Conservation (phyloP, 495 filamentous ascomycete species). For the Hypoxylon intermedium region DNA sequence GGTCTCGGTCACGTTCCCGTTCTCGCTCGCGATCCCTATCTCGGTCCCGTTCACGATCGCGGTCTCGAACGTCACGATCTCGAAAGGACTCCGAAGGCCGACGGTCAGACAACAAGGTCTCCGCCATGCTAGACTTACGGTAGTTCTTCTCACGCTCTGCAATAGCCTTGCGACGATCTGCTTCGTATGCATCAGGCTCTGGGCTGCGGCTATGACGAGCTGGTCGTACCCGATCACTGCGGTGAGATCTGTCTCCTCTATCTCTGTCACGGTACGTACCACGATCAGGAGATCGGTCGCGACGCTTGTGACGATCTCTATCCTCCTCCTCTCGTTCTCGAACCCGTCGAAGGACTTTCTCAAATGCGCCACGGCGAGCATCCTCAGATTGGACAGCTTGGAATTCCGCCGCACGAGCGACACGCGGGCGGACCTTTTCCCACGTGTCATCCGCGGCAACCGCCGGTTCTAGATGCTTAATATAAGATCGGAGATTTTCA, state of each 20-base stretch:
- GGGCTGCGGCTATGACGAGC: slow-evolving; percentile 74
- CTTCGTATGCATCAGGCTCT: slow-evolving; percentile 86
- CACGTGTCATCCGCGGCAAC: slow-evolving; percentile 79
- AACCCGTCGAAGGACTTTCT: slow-evolving; percentile 88
- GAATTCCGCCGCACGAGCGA: slow-evolving; percentile 84
- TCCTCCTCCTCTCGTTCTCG: slow-evolving; percentile 94
- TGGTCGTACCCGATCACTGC: slow-evolving; percentile 59
- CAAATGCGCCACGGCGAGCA: slow-evolving; percentile 81
- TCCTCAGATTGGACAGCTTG: slow-evolving; percentile 82
- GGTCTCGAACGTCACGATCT: slow-evolving; percentile 63
- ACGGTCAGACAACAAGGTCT: slow-evolving; percentile 63
- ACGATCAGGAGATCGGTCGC: slow-evolving; percentile 68
- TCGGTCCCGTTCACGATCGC: slow-evolving; percentile 54
- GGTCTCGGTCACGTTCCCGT: slow-evolving; percentile 39
- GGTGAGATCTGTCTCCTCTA: slow-evolving; percentile 67
- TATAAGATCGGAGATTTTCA: slow-evolving; percentile 82
- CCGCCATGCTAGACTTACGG: slow-evolving; percentile 75
- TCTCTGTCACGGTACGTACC: slow-evolving; percentile 65
- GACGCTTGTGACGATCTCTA: slow-evolving; percentile 70
- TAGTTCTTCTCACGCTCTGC: slow-evolving; percentile 88
- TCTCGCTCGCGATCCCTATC: slow-evolving; percentile 48
- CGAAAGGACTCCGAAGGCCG: slow-evolving; percentile 49
- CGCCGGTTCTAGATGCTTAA: slow-evolving; percentile 92
- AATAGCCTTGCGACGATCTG: slow-evolving; percentile 83
- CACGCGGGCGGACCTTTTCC: slow-evolving; percentile 78